Evolutionary conservation across 176 grass and related monocot species (phyloP), one percentile per base, ranked within the genome.

Genomic region (Juncus effusus): DNA sequence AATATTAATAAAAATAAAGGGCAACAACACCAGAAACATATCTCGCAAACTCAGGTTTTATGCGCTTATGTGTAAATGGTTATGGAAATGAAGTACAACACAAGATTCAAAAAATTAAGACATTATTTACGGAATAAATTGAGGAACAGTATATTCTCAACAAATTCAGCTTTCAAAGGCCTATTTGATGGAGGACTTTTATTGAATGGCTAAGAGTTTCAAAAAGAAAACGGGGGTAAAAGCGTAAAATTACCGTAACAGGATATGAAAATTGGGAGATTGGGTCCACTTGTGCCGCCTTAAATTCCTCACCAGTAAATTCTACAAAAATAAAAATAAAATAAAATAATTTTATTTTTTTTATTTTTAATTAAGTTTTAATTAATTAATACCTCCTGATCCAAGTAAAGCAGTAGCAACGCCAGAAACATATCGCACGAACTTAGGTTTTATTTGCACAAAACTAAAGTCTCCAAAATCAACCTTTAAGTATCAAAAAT

Each of bases 401-500:
- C 93, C 88, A 74, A 97, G 88, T 38, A 86, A 61, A 62, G 93
- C 88, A 12, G 93, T 92, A 63, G 93, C 88, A 63, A 97, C 85
- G 3, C 93, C 93, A 74, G 88, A 96, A 42, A 96, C 85, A 35
- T 89, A 92, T 13, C 60, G 82, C 60, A 92, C 72, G 79, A 80
- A 84, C 81, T 81, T 92, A 5, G 88, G 88, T 76, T 86, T 89
- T 62, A 97, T 86, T 60, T 85, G 80, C 16, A 97, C 50, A 39
- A 92, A 97, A 67, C 45, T 52, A 64, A 97, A 97, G 80, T 97
- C 93, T 51, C 88, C 93, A 86, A 97, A 97, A 56, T 97, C 93
- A 73, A 97, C 88, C 93, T 95, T 86, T 45, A 65, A 80, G 74
- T 68, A 13, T 16, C 13, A 75, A 28, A 68, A 9, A 42, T 40